Base-by-base conservation (phyloP, 192 early-diverging fungal genomes). In the Phlyctochytrium planicorne region DNA sequence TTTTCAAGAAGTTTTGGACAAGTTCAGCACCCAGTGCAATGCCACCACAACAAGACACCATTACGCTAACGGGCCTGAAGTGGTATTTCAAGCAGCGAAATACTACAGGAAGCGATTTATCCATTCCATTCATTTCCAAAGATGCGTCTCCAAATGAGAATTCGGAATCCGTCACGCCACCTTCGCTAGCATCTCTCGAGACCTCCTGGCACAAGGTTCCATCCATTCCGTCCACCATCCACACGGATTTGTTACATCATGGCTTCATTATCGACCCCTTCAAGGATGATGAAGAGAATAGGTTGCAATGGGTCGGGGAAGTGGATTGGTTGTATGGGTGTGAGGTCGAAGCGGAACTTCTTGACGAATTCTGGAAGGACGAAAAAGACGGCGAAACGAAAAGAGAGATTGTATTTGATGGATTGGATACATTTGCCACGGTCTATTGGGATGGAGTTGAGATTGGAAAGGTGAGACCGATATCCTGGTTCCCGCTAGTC, bases 351-450 rank as follows among this genome's bases (percentile, higher is more conserved):
- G 36, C 52, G n/a, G 33, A 6, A 14, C 12, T 20, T 20, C 10
- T 47, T 6, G 40, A 6, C 10, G 40, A 47, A 20, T n/a, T n/a
- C n/a, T n/a, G n/a, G n/a, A n/a, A n/a, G n/a, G n/a, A n/a, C n/a
- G n/a, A n/a, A n/a, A n/a, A n/a, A n/a, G 40, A 47, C 20, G 40
- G 40, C 20, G 40, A 47, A 20, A 20, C 40, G 40, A n/a, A n/a
- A n/a, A 20, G 6, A 20, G 40, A 47, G 40, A 47, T 84, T 3
- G 63, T 66, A 27, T 80, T 79, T 59, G 82, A 84, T 57, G 83
- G 83, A 0, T 55, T 84, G 1, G 83, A 84, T 56, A 82, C 83
- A 2, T 47, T 81, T 52, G 78, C 84, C 6, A 70, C 53, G 30
- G 65, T 86, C 29, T 68, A 29, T 29, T 34, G 86, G 12, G 86